A percentile compares a stretch with the other conserved stretches of the same genome.
Conservation (phyloP, 805 yeast genomes). For the Candida corydali region DNA sequence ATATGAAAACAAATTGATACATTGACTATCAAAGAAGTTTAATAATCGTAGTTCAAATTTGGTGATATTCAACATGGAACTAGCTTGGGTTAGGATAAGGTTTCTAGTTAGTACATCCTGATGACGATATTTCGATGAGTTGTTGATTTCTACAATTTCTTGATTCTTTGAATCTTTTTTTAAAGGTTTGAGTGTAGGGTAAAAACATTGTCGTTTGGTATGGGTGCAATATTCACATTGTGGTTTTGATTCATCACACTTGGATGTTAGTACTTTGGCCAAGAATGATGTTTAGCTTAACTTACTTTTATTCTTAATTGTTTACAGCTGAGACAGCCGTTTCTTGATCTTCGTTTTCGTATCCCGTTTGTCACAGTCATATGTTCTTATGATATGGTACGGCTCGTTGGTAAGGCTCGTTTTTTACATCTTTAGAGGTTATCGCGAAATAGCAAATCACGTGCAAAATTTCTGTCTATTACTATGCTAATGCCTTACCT, state of each 20-base stretch:
- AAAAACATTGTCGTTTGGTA: constrained; percentile 22
- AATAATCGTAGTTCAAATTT: constrained; percentile 11
- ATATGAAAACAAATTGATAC: constrained; percentile 24
- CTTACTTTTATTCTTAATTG: constrained; percentile 28
- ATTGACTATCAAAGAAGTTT: constrained; percentile 24
- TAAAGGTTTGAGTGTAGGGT: constrained; percentile 12
- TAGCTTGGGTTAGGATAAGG: constrained; percentile 13
- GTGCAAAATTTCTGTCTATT: too few relatives aligned
- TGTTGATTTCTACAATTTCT: neutral
- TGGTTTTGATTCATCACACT: constrained; percentile 31
- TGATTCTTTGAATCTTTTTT: constrained; percentile 2
- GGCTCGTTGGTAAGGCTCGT: too few relatives aligned
- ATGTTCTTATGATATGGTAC: too few relatives aligned
- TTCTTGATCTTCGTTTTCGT: constrained; percentile 17
- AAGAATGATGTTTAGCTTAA: neutral
- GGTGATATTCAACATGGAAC: constrained; percentile 14
- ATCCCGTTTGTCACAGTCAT: too few relatives aligned
- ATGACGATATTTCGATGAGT: neutral
- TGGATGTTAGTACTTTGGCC: constrained; percentile 12
- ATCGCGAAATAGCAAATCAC: too few relatives aligned
- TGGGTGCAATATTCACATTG: constrained; percentile 30
- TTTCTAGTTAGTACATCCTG: constrained; percentile 5
- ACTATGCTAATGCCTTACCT: constrained; percentile 9
- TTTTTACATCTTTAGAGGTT: too few relatives aligned
- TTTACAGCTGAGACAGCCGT: constrained; percentile 30